These are phyloP conservation scores for Chrysopogon serrulatus DNA, from an alignment of 176 grass and related monocot species.

Conservation along the genomic window DNA sequence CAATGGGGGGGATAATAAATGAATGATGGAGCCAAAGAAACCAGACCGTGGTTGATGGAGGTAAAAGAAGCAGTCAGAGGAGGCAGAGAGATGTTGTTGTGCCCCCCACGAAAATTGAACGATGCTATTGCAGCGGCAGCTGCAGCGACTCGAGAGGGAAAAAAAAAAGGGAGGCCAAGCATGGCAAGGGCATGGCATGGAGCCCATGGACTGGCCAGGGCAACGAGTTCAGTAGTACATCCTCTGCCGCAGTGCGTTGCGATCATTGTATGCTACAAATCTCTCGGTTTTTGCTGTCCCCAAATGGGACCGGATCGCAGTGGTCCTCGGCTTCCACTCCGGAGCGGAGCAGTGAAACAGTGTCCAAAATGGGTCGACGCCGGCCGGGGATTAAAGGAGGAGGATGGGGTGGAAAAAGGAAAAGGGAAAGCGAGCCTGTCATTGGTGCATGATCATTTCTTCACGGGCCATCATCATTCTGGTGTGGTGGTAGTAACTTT, in stretches of 20 bases:
- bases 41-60: neutral
- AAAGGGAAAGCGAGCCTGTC: slow-evolving; percentile 10
- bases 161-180: neutral
- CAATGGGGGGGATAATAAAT: neutral
- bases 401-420: neutral
- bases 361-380: neutral
- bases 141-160: neutral
- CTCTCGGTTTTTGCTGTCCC: neutral
- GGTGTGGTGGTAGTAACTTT: neutral
- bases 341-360: neutral
- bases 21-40: neutral
- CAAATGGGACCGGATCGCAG: neutral
- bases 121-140: too few relatives aligned
- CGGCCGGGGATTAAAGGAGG: neutral
- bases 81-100: neutral
- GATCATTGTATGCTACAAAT: neutral
- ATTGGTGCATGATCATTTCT: slow-evolving; percentile 20
- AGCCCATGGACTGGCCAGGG: too few relatives aligned
- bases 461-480: neutral
- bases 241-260: neutral
- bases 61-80: neutral
- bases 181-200: too few relatives aligned
- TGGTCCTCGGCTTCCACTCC: neutral
- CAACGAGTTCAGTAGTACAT: too few relatives aligned
- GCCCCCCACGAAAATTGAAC: neutral